Evolutionary conservation across 2,329 filamentous ascomycete species (phyloP).

Genomic region (Diaporthe sp.): DNA sequence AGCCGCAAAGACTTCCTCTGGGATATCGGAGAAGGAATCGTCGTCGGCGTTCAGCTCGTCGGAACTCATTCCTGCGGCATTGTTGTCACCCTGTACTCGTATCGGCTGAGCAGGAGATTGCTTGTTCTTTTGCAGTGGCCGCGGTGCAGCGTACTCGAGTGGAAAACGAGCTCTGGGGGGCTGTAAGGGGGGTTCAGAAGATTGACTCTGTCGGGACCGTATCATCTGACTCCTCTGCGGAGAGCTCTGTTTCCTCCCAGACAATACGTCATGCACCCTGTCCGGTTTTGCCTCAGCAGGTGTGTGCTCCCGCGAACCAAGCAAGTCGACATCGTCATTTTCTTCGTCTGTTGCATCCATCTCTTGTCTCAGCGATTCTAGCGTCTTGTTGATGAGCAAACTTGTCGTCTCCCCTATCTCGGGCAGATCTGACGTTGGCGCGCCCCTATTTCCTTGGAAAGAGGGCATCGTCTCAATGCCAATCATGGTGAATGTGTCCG

Average conservation of each 20-base stretch:
- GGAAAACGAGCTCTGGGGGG: background rate
- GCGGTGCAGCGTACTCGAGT: background rate
- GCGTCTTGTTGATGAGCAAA: conserved; percentile 67
- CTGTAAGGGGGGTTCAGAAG: background rate
- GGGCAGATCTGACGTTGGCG: conserved; percentile 52
- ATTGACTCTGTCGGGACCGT: conserved; percentile 1
- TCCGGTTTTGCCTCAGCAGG: conserved; percentile 14
- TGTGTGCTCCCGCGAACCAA: conserved; percentile 33
- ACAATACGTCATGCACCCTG: background rate
- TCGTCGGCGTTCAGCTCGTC: conserved; percentile 58
- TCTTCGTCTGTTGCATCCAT: conserved; percentile 45
- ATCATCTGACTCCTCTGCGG: background rate
- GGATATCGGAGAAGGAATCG: conserved; percentile 71
- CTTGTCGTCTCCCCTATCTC: conserved; percentile 70
- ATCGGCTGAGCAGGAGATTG: background rate
- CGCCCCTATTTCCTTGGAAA: conserved; percentile 58
- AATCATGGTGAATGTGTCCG: conserved; percentile 72
- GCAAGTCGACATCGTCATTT: conserved; percentile 36
- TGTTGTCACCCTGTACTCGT: background rate
- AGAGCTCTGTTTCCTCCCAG: background rate
- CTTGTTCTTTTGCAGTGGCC: background rate
- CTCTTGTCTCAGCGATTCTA: conserved; percentile 63
- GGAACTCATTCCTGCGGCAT: background rate
- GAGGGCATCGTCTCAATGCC: conserved; percentile 68
- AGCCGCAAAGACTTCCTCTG: conserved; percentile 63